Conservation (phyloP, 148 eudicot genomes). For the Chenopodium suecicum region DNA sequence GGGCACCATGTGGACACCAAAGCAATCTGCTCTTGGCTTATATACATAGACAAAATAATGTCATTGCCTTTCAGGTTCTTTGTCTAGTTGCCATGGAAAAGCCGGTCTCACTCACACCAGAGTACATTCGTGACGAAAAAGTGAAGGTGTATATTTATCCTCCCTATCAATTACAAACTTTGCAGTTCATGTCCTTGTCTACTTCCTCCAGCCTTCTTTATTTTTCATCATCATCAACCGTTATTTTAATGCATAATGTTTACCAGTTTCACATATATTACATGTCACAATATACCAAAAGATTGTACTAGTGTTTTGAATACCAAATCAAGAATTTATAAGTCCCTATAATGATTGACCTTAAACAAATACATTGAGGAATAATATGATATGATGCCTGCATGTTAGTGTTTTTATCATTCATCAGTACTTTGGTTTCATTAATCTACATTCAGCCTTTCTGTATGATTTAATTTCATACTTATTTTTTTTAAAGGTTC, state of each 20-base stretch:
- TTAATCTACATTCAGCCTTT: not conserved
- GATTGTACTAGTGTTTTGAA: too few species aligned
- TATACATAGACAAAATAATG: not conserved
- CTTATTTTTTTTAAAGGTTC: constrained; percentile 51
- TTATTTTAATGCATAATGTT: not conserved
- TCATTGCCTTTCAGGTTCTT: constrained; percentile 61
- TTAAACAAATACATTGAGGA: not conserved
- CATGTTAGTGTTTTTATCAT: too few species aligned
- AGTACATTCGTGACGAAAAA: constrained; percentile 96
- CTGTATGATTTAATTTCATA: constrained; percentile 1
- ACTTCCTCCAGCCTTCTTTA: not conserved
- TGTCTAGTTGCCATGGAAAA: constrained; percentile 98
- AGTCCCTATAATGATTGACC: not conserved
- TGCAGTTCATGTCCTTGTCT: constrained; percentile 1
- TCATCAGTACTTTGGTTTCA: not conserved
- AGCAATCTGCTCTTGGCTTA: too few species aligned
- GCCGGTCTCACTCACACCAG: constrained; percentile 86
- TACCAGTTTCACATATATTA: not conserved
- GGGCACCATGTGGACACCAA: too few species aligned
- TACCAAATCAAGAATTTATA: too few species aligned
- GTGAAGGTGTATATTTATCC: constrained; percentile 61
- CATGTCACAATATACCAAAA: not conserved
- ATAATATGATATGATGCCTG: not conserved
- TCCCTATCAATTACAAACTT: not conserved
- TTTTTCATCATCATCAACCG: not conserved